These are phyloP conservation scores for Monosiga brevicollis DNA, from an alignment of 78 protist genomes.

Conservation along the genomic window DNA sequence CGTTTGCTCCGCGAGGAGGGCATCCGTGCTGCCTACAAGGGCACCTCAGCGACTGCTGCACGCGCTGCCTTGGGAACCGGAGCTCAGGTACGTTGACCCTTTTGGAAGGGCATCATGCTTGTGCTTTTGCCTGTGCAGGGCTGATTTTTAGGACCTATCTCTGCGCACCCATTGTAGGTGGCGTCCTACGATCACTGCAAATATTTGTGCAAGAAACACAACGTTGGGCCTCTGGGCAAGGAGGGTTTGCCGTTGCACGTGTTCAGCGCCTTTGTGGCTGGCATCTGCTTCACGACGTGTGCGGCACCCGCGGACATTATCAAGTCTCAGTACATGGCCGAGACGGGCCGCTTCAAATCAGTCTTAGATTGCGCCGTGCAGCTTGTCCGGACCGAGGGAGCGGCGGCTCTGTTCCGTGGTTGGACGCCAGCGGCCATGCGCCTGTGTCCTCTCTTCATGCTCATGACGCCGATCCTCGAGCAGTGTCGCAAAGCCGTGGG, in stretches of 20 bases:
- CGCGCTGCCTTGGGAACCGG: conserved; percentile 27
- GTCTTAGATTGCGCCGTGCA: conserved; percentile 2
- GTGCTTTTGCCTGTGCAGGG: too few relatives aligned
- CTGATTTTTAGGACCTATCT: too few relatives aligned
- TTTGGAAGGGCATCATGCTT: too few relatives aligned
- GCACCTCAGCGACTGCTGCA: conserved; percentile 10
- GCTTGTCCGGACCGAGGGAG: conserved; percentile 20
- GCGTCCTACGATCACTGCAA: conserved; percentile 35
- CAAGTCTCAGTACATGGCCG: conserved; percentile 23
- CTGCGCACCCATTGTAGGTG: too few relatives aligned
- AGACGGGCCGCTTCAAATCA: background rate
- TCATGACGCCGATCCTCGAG: background rate
- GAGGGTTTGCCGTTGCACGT: background rate
- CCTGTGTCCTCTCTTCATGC: conserved; percentile 25
- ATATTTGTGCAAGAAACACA: background rate
- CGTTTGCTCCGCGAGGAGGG: conserved; percentile 17
- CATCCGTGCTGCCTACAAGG: conserved; percentile 4
- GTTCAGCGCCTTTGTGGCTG: background rate
- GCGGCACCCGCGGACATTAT: conserved; percentile 27
- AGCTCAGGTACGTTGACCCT: too few relatives aligned
- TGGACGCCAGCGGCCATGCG: background rate
- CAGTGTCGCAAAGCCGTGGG: background rate
- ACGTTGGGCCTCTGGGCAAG: too few relatives aligned
- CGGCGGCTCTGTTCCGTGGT: conserved; percentile 10
- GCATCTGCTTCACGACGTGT: background rate